Evolutionary conservation across 176 grass and related monocot genomes (phyloP).

Genomic region (barley (Hordeum vulgare)): MorexV3_pseudomolecules_assembly NC_058519.1:24188001-24188500

Average conservation of each 20-base stretch:
- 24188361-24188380: neutral
- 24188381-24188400: neutral
- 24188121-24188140: constrained; percentile 48
- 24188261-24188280: constrained; percentile 44
- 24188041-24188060: constrained; percentile 66
- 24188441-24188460: constrained; percentile 35
- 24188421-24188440: constrained; percentile 35
- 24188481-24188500: constrained; percentile 28
- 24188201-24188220: constrained; percentile 61
- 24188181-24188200: constrained; percentile 49
- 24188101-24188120: constrained; percentile 61
- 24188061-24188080: constrained; percentile 51
- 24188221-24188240: constrained; percentile 58
- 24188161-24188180: constrained; percentile 55
- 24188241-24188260: constrained; percentile 56
- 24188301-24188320: constrained; percentile 22
- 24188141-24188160: constrained; percentile 49
- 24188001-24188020: constrained; percentile 45
- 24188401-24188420: neutral
- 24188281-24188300: constrained; percentile 60
- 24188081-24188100: constrained; percentile 45
- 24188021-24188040: constrained; percentile 59
- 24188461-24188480: constrained; percentile 39
- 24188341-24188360: neutral
- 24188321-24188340: constrained; percentile 15